Conservation (phyloP, 805 yeast genomes). For the Metschnikowia shivogae region DNA sequence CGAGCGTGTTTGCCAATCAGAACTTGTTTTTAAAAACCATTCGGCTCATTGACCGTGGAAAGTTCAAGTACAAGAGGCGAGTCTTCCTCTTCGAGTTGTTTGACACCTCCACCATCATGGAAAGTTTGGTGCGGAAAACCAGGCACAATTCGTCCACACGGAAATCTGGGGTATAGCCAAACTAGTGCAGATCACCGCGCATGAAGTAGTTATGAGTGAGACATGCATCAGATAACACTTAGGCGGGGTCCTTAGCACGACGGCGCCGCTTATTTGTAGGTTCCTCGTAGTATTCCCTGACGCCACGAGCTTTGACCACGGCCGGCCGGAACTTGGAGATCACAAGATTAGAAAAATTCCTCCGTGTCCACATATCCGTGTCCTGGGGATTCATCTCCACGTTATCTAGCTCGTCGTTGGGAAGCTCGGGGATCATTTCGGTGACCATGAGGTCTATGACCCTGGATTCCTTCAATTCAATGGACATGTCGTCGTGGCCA, state of each 20-base stretch:
- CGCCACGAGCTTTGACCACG: slow-evolving; percentile 20
- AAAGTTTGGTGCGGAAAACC: slow-evolving; percentile 45
- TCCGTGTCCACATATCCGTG: slow-evolving; percentile 35
- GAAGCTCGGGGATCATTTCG: slow-evolving; percentile 36
- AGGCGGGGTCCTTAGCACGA: slow-evolving; percentile 3
- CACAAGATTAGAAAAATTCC: slow-evolving; percentile 33
- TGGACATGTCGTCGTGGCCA: slow-evolving; percentile 3
- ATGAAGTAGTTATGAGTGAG: neutral
- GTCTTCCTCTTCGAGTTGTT: slow-evolving; percentile 59
- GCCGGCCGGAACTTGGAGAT: slow-evolving; percentile 34
- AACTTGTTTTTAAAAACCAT: slow-evolving; percentile 50
- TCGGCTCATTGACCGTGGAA: slow-evolving; percentile 50
- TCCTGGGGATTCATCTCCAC: slow-evolving; percentile 40
- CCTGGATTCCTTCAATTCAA: slow-evolving; percentile 17
- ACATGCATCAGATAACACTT: neutral
- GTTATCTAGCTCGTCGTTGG: slow-evolving; percentile 32
- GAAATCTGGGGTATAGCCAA: neutral
- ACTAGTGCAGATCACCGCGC: neutral
- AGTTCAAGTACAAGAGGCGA: slow-evolving; percentile 60
- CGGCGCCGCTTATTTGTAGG: slow-evolving; percentile 2
- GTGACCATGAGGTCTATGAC: slow-evolving; percentile 26
- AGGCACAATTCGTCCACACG: slow-evolving; percentile 22
- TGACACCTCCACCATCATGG: slow-evolving; percentile 50
- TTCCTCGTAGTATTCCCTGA: slow-evolving; percentile 17
- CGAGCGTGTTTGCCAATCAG: slow-evolving; percentile 52